phyloP scores from a whole-genome alignment of 1,139 yeast genomes.

The Geotrichum cucujoidarum region DNA sequence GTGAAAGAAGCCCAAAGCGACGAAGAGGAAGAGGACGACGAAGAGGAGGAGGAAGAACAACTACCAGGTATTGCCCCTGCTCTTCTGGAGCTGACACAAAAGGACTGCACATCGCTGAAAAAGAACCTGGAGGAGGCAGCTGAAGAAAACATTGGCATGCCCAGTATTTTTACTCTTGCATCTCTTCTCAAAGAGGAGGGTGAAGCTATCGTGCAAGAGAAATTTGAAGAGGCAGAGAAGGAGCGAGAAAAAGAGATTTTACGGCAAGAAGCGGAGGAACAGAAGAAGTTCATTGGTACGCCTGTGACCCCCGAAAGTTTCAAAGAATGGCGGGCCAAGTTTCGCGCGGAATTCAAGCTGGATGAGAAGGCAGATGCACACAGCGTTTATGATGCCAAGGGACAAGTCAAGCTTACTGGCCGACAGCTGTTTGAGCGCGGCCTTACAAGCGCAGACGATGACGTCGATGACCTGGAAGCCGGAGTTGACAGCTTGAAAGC shows the following conservation, averaged over 20 bases:
- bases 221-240: slow-evolving; percentile 53
- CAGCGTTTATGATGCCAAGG: slow-evolving; percentile 58
- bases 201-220: slow-evolving; percentile 57
- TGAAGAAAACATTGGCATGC: slow-evolving; percentile 74
- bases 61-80: slow-evolving; percentile 17
- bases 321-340: slow-evolving; percentile 60
- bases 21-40: slow-evolving; percentile 41
- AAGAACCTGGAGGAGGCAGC: slow-evolving; percentile 48
- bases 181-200: slow-evolving; percentile 75
- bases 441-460: slow-evolving; percentile 62
- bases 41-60: slow-evolving; percentile 30
- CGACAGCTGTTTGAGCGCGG: slow-evolving; percentile 87
- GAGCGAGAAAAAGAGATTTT: slow-evolving; percentile 54
- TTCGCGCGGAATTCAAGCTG: slow-evolving; percentile 51
- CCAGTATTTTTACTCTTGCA: slow-evolving; percentile 74
- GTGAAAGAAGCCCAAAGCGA: slow-evolving; percentile 30
- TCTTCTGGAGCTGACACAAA: slow-evolving; percentile 25
- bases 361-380: slow-evolving; percentile 47
- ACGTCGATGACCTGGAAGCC: slow-evolving; percentile 36
- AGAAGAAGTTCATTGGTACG: slow-evolving; percentile 70
- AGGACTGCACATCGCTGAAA: slow-evolving; percentile 43
- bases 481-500: slow-evolving; percentile 15
- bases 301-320: slow-evolving; percentile 72
- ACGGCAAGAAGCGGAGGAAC: slow-evolving; percentile 63
- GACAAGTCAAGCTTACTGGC: slow-evolving; percentile 64